Evolutionary conservation across 2,329 filamentous ascomycete genomes (phyloP), one percentile per base, ranked within the genome.

Genomic region (Sporothrix pallida): DNA sequence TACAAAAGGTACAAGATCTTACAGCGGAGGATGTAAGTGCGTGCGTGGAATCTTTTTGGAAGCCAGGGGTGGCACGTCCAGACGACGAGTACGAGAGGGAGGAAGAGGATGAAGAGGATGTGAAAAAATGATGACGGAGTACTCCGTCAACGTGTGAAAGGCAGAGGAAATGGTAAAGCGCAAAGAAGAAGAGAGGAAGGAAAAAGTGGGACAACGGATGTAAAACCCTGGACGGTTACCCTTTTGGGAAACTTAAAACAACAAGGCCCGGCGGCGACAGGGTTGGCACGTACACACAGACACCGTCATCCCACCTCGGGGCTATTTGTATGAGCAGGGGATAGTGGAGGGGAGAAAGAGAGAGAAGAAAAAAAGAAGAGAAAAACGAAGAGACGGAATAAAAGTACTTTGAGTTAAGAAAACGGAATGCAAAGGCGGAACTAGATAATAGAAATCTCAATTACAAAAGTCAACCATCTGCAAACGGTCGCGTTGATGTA

Each of bases 191-290:
- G 12, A 63, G 76, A 75, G 76, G 75, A 77, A 76, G 72, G 75
- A 77, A 48, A 60, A 71, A 62, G 42, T 31, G 46, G 48, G 8
- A 54, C 65, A 48, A 13, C 48, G 37, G 68, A 58, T 48, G 68
- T 70, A 58, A 60, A 70, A 70, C 31, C 68, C 48, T 56, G 48
- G 67, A 69, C 48, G 65, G 48, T 54, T 69, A 10, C 67, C 48
- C 2, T 54, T 69, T 69, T 69, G 67, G 67, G 67, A 52, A 78
- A 78, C 77, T 75, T 80, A 78, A 77, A 78, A 78, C 76, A 77
- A 70, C 44, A 65, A 26, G 46, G 48, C 17, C 20, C 48, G 48
- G 6, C 54, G 62, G 67, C 75, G 75, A 78, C 75, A 76, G 77
- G 76, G 65, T 72, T 72, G 58, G 70, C 70, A 72, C 76, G 74